Evolutionary conservation across 305 asterid species (phyloP).

Genomic region (Fraxinus greggii): DNA sequence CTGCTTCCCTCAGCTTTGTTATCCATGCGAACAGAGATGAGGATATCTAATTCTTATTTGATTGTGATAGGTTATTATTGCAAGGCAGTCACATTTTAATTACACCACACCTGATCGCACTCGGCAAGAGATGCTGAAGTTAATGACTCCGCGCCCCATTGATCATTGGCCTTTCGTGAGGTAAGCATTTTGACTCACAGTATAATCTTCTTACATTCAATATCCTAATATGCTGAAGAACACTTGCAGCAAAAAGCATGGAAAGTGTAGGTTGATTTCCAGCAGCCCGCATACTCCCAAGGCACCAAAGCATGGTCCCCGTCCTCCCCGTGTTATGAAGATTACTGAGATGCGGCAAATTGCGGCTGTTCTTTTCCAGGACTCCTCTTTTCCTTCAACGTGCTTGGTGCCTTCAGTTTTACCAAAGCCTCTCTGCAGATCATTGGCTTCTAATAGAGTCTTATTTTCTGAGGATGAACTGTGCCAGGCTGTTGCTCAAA

Average conservation of each 20-base stretch:
- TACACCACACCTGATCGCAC: constrained; percentile 87
- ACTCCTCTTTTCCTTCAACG: constrained; percentile 53
- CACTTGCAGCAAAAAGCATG: constrained; percentile 59
- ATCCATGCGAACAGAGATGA: background rate
- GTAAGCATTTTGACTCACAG: constrained; percentile 30
- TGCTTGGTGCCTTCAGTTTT: constrained; percentile 70
- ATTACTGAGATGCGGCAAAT: constrained; percentile 75
- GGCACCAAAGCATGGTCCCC: constrained; percentile 93
- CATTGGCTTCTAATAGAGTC: constrained; percentile 80
- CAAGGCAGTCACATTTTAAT: constrained; percentile 80
- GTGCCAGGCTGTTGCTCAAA: constrained; percentile 96
- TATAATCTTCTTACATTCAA: background rate
- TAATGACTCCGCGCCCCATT: constrained; percentile 73
- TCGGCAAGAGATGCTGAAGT: constrained; percentile 77
- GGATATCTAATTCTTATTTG: background rate
- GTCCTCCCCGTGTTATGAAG: constrained; percentile 77
- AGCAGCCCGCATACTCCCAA: constrained; percentile 83
- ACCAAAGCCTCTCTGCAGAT: constrained; percentile 67
- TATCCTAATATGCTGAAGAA: background rate
- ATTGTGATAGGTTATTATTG: constrained; percentile 62
- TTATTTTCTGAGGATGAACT: constrained; percentile 86
- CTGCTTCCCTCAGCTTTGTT: background rate
- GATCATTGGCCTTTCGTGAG: constrained; percentile 81
- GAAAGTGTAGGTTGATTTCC: constrained; percentile 34
- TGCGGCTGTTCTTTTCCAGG: constrained; percentile 86